Percentiles rank a stretch among this genome's conserved stretches.
phyloP scores from a whole-genome alignment of 73 alveolate genomes.

The Halteria grandinella region DNA sequence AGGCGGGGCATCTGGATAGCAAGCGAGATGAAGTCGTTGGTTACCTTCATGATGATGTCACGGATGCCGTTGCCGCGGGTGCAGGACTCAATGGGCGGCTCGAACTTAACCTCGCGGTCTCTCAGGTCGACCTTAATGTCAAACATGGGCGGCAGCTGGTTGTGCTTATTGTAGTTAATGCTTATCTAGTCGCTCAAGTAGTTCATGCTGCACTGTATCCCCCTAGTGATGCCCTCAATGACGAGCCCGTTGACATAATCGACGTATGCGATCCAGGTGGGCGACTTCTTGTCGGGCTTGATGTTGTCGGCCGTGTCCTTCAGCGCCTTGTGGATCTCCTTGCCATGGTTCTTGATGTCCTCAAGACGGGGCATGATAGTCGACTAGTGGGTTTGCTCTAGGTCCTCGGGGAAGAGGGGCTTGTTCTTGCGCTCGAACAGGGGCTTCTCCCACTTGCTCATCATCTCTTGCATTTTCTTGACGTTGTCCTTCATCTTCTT shows the following conservation, averaged over 20 bases:
- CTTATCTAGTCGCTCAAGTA: slow-evolving; percentile 77
- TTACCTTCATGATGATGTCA: slow-evolving; percentile 91
- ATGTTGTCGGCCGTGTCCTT: slow-evolving; percentile 90
- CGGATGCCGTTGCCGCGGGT: slow-evolving; percentile 87
- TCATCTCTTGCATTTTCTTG: slow-evolving; percentile 70
- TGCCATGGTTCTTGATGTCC: slow-evolving; percentile 83
- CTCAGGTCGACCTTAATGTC: slow-evolving; percentile 84
- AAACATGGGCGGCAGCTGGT: slow-evolving; percentile 79
- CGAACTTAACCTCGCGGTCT: slow-evolving; percentile 71
- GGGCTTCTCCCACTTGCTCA: slow-evolving; percentile 80
- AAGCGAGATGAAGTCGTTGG: slow-evolving; percentile 89
- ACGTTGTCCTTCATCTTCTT: slow-evolving; percentile 88
- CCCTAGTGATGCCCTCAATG: slow-evolving; percentile 83
- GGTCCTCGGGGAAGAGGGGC: slow-evolving; percentile 97
- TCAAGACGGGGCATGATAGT: slow-evolving; percentile 71
- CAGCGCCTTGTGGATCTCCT: slow-evolving; percentile 79
- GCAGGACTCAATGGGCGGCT: slow-evolving; percentile 86
- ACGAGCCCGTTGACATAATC: slow-evolving; percentile 86
- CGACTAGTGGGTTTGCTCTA: slow-evolving; percentile 88
- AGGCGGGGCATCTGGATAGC: slow-evolving; percentile 92
- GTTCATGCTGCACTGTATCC: slow-evolving; percentile 69
- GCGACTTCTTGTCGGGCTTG: slow-evolving; percentile 81
- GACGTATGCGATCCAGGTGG: slow-evolving; percentile 81
- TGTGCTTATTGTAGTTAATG: slow-evolving; percentile 71
- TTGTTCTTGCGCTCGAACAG: slow-evolving; percentile 87